Evolutionary conservation across 2,329 filamentous ascomycete genomes (phyloP).

Genomic region (Microsporum canis): DNA sequence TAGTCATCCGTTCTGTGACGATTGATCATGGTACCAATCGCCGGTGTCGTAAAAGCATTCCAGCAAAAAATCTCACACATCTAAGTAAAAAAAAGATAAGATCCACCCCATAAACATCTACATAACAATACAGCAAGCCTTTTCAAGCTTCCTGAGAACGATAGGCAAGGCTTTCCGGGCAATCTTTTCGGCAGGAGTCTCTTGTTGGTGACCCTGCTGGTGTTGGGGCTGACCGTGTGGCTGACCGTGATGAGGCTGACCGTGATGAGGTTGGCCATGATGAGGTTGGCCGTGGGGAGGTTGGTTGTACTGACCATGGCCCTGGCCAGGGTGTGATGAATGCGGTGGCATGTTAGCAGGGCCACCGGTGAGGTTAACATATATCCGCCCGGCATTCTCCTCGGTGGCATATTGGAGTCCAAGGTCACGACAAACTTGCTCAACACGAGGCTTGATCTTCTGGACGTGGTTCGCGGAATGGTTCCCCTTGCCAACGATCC

Average conservation of each 20-base stretch:
- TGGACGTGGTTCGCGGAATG: slow-evolving; percentile 73
- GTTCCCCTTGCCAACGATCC: slow-evolving; percentile 89
- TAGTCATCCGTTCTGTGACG: neutral
- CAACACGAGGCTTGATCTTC: slow-evolving; percentile 91
- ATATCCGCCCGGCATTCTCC: slow-evolving; percentile 80
- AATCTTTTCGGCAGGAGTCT: slow-evolving; percentile 2
- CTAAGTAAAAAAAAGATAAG: neutral
- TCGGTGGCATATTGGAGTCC: slow-evolving; percentile 76
- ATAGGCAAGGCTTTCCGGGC: slow-evolving; percentile 47
- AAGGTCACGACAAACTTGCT: slow-evolving; percentile 71
- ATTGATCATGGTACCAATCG: neutral
- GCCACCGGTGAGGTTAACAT: slow-evolving; percentile 71
- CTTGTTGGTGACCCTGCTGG: neutral
- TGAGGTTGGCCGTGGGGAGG: slow-evolving; percentile 21
- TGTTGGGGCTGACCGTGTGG: slow-evolving; percentile 22
- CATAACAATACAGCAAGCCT: slow-evolving; percentile 65
- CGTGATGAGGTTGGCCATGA: slow-evolving; percentile 22
- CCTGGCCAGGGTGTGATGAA: slow-evolving; percentile 21
- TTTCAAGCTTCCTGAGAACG: slow-evolving; percentile 54
- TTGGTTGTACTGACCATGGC: slow-evolving; percentile 24
- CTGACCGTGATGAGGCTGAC: slow-evolving; percentile 24
- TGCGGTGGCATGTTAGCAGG: slow-evolving; percentile 42
- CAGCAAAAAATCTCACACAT: neutral
- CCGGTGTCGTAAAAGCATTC: neutral
- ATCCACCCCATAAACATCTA: slow-evolving; percentile 29